Evolutionary conservation across 495 filamentous ascomycete genomes (phyloP).

Genomic region (Penicillium daleae): DNA sequence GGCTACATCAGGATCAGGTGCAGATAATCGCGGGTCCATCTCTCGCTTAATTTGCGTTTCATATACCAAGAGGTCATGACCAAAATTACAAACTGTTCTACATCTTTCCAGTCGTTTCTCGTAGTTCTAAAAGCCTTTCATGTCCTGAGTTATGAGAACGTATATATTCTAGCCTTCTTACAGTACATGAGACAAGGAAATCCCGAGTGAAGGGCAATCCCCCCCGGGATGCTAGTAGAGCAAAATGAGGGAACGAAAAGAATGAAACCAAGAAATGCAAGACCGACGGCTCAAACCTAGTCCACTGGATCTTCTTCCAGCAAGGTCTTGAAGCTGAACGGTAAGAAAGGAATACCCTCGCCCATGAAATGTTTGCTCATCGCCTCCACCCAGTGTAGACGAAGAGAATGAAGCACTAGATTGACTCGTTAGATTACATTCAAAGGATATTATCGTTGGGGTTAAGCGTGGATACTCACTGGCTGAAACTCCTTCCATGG

Average conservation of each 20-base stretch:
- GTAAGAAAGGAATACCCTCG: conserved; percentile 86
- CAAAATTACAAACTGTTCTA: neutral
- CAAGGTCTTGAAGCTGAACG: conserved; percentile 87
- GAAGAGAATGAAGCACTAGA: conserved; percentile 80
- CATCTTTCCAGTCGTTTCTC: neutral
- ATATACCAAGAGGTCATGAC: no score
- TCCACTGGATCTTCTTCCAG: conserved; percentile 81
- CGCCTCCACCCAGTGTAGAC: conserved; percentile 99
- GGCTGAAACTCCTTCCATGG: conserved; percentile 86
- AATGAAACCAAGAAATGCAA: conserved; percentile 17
- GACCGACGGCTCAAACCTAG: conserved; percentile 29
- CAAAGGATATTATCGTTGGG: neutral
- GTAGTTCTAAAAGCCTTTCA: neutral
- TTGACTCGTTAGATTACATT: conserved; percentile 5
- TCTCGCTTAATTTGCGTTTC: no score
- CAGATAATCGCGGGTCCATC: no score
- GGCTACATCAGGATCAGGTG: no score
- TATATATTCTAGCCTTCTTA: conserved; percentile 27
- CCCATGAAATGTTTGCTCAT: conserved; percentile 99
- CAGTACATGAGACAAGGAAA: conserved; percentile 24
- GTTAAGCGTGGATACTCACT: conserved; percentile 34
- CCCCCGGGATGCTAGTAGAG: conserved; percentile 22
- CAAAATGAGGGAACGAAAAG: conserved; percentile 17
- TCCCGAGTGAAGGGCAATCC: conserved; percentile 23
- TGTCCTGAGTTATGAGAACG: neutral